These are phyloP conservation scores for Sugiyamaella neomexicana DNA, from an alignment of 1,139 yeast species.

Conservation along the genomic window DNA sequence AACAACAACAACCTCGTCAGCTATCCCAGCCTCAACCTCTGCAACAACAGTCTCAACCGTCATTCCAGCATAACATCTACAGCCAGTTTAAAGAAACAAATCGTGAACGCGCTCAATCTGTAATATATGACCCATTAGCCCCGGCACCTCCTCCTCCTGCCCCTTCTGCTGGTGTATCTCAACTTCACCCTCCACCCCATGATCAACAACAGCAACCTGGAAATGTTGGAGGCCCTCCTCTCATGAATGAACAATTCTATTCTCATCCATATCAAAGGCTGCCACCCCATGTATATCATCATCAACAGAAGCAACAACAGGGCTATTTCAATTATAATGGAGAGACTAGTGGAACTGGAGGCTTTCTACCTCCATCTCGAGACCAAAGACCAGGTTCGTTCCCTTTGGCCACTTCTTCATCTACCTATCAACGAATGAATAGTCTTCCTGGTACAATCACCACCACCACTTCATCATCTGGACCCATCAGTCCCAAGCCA, in stretches of 20 bases:
- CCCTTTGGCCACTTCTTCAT: conserved; percentile 28
- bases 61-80: conserved; percentile 11
- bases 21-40: conserved; percentile 8
- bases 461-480: neutral
- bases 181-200: conserved; percentile 15
- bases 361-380: conserved; percentile 27
- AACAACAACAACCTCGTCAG: neutral
- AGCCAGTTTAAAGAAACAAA: conserved; percentile 21
- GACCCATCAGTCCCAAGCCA: conserved; percentile 12
- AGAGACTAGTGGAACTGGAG: conserved; percentile 5
- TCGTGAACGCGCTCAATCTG: conserved; percentile 35
- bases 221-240: neutral
- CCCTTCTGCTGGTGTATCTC: conserved; percentile 18
- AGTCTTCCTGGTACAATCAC: conserved; percentile 13
- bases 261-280: conserved; percentile 9
- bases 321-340: conserved; percentile 15
- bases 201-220: too few relatives aligned
- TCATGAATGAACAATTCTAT: neutral
- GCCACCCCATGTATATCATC: neutral
- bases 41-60: neutral
- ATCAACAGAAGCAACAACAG: conserved; percentile 5
- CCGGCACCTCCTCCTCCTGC: conserved; percentile 29
- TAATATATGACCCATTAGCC: conserved; percentile 35
- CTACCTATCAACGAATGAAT: conserved; percentile 14
- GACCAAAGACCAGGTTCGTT: conserved; percentile 38